Evolutionary conservation across 495 filamentous ascomycete genomes (phyloP), one percentile per base, ranked within the genome.

Genomic region (Cetradonia linearis): DNA sequence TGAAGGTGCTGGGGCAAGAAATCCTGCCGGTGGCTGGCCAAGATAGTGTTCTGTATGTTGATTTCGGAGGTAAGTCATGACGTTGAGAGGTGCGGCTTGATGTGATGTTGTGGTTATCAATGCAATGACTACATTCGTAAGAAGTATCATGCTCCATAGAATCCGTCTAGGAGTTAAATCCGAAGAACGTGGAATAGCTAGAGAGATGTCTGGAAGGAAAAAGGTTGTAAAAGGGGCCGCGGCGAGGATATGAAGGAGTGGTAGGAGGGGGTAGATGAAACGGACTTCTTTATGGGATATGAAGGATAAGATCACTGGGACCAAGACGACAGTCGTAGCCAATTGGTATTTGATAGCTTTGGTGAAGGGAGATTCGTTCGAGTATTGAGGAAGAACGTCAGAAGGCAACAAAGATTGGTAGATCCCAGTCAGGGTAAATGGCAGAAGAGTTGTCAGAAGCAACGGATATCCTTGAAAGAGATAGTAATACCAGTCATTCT

Each of bases 271-370:
- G 68, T 95, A 96, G 63, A 97, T 87, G 74, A 98, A 98, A 64
- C 93, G 89, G 62, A 96, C 87, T 81, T 98, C 93, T 72, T 98
- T 98, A 74, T 98, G 93, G 30, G 92, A 83, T 59, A 98, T 86
- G 16, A 88, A 62, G 10, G 88, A 94, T 23, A 97, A 81, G 23
- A 75, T 69, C 0, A 73, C 64, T 27, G 85, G 78, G 64, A 89
- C 85, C 31, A 79, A 63, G 36, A 89, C 38, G 36, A 81, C 76
- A 0, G 83, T 77, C 18, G 76, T 76, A 37, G 83, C 80, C 18
- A 96, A 73, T 49, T 87, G 82, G 56, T 76, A 77, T 53, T 76
- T 69, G 13, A 73, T 68, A 44, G 76, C 76, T 50, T 62, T 69
- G n/a, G 75, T 71, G 5, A 72, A 70, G 34, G 75, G 73, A 9